These are phyloP conservation scores for Castanea mollissima DNA, from an alignment of 306 rosid genomes.

Conservation along the genomic window DNA sequence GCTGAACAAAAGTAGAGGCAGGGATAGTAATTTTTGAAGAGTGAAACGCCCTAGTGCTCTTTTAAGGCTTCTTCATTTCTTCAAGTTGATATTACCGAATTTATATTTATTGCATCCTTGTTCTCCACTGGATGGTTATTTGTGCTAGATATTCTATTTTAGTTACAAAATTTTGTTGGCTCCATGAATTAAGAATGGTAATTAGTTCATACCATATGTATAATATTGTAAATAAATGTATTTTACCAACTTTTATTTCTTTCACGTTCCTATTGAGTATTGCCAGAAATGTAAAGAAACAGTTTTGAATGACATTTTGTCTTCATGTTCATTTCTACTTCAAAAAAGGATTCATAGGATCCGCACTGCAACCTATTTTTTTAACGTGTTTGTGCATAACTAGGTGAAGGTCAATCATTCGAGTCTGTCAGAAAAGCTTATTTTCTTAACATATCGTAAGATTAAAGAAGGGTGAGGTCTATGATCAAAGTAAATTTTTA, in stretches of 20 bases:
- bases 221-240: conserved; percentile 43
- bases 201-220: conserved; percentile 36
- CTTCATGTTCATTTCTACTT: not conserved
- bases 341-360: not conserved
- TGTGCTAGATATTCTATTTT: conserved; percentile 29
- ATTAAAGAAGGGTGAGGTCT: too few species aligned
- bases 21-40: conserved; percentile 45
- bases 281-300: not conserved
- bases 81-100: conserved; percentile 15
- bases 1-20: conserved; percentile 93
- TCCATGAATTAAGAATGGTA: conserved; percentile 19
- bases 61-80: conserved; percentile 5
- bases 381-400: too few species aligned
- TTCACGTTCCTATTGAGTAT: not conserved
- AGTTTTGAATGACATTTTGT: not conserved
- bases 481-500: too few species aligned
- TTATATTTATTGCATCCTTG: conserved; percentile 14
- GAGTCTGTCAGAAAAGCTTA: too few species aligned
- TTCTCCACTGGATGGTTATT: conserved; percentile 6
- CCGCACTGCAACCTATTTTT: too few species aligned
- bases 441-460: too few species aligned
- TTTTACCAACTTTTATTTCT: not conserved
- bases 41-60: conserved; percentile 1
- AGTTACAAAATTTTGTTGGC: conserved; percentile 18
- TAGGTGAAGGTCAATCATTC: too few species aligned